Base-by-base conservation (phyloP, 2,329 filamentous ascomycete species). In the Neospermospora avenae region DNA sequence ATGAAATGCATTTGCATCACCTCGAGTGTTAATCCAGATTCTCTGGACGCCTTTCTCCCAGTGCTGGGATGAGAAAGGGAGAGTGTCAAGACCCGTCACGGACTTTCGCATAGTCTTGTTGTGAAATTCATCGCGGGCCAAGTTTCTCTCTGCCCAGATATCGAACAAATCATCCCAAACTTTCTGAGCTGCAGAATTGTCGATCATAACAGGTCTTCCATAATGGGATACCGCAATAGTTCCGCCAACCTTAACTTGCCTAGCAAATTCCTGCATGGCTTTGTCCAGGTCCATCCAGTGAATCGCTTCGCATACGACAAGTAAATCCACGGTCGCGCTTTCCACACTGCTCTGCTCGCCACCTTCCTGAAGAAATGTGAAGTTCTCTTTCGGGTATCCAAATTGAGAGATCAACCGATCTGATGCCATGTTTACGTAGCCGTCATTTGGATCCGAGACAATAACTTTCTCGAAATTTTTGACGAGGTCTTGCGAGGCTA, bases 401-500 rank as follows among this genome's bases (percentile, higher is more conserved):
- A 58, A 51, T 34, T 69, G 55, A 31, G 63, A 41, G 8, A 71
- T 28, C 20, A 61, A 65, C 3, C 67, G 54, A 37, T 64, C 60
- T 20, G 60, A 60, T 0, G 69, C 68, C 11, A 68, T 53, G 2
- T 58, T 48, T 14, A 53, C 53, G 52, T 71, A 67, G 8, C 62
- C 65, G 10, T 70, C 65, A 49, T 71, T 71, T 3, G 70, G 70
- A 18, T 72, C 70, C 18, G 70, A 71, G 13, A 72, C 65, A 20
- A 69, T 55, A 3, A 71, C 66, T 28, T 61, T 42, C 31, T 13
- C 22, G 51, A 59, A 65, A n/a, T 37, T 59, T 20, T 28, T 51
- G 4, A 58, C 59, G 14, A 60, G 57, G 37, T 53, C 59, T 51
- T 56, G 39, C n/a, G 57, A 57, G 24, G 53, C 57, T 41, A 61